Conservation (phyloP, 495 filamentous ascomycete species). For the Talaromyces thailandensis region DNA sequence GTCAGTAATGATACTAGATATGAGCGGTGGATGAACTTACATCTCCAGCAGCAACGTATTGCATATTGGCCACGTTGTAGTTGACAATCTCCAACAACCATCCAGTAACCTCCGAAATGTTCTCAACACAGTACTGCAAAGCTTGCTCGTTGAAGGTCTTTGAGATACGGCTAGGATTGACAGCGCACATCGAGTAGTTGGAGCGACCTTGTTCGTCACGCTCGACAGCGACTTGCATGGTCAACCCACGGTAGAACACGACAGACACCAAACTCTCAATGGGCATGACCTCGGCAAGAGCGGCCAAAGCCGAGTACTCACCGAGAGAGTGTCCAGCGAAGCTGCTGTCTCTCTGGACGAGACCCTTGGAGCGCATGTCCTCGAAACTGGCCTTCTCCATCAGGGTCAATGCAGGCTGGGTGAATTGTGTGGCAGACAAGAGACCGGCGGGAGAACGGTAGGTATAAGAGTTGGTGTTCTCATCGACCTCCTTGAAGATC, state of each 20-base stretch:
- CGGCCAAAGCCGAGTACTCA: conserved; percentile 95
- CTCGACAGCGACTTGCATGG: conserved; percentile 99
- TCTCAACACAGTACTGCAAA: conserved; percentile 88
- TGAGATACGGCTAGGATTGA: conserved; percentile 94
- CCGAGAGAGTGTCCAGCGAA: conserved; percentile 97
- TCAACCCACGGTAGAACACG: conserved; percentile 97
- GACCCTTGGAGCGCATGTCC: conserved; percentile 94
- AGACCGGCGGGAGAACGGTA: conserved; percentile 94
- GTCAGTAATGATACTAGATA: conserved; percentile 17
- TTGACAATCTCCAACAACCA: conserved; percentile 99
- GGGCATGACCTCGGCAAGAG: conserved; percentile 96
- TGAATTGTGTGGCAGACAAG: conserved; percentile 96
- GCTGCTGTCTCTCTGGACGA: conserved; percentile 90
- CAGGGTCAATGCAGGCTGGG: conserved; percentile 89
- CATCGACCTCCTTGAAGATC: conserved; percentile 96
- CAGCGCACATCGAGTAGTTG: conserved; percentile 98
- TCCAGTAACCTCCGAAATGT: conserved; percentile 80
- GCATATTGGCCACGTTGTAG: conserved; percentile 96
- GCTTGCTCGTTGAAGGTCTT: conserved; percentile 98
- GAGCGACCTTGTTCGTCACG: conserved; percentile 86
- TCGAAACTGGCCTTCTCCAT: conserved; percentile 99
- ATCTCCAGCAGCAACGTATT: conserved; percentile 97
- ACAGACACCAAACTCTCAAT: conserved; percentile 97
- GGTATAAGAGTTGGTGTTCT: conserved; percentile 87
- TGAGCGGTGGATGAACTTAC: conserved; percentile 17